These are phyloP conservation scores for Eremothecium cymbalariae DNA, from an alignment of 1,139 yeast species.

Conservation along the genomic window DNA sequence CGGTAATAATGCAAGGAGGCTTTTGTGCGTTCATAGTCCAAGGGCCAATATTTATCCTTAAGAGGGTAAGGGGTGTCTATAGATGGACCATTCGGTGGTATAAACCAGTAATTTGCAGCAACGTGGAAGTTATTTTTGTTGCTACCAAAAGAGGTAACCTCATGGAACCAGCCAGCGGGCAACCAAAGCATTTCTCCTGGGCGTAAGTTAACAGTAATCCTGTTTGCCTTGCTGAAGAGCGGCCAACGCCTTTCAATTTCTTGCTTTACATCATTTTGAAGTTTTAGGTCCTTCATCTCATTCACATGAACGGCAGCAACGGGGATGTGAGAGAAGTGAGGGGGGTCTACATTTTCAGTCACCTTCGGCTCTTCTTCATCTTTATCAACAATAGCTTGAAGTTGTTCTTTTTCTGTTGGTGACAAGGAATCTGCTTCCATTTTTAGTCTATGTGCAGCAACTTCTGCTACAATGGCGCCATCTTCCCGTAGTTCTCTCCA, in stretches of 20 bases:
- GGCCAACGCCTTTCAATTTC: conserved; percentile 40
- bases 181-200: conserved; percentile 62
- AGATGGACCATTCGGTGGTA: conserved; percentile 44
- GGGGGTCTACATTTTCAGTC: conserved; percentile 44
- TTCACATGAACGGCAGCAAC: conserved; percentile 54
- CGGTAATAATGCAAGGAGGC: conserved; percentile 15
- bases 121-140: conserved; percentile 38
- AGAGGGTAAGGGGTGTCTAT: conserved; percentile 38
- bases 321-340: conserved; percentile 57
- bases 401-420: conserved; percentile 18
- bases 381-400: conserved; percentile 14
- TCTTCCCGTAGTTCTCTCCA: conserved; percentile 57
- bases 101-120: conserved; percentile 68
- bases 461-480: conserved; percentile 49
- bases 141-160: conserved; percentile 57
- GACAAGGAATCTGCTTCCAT: conserved; percentile 12
- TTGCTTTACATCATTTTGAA: conserved; percentile 28
- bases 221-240: conserved; percentile 37
- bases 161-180: conserved; percentile 80
- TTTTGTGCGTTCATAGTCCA: conserved; percentile 40
- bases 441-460: conserved; percentile 31
- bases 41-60: conserved; percentile 39
- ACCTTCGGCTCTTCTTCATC: conserved; percentile 18
- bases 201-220: conserved; percentile 40
- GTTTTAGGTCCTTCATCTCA: conserved; percentile 35